Conservation (phyloP, 2,329 filamentous ascomycete species). For the Stachybotrys elegans region DNA sequence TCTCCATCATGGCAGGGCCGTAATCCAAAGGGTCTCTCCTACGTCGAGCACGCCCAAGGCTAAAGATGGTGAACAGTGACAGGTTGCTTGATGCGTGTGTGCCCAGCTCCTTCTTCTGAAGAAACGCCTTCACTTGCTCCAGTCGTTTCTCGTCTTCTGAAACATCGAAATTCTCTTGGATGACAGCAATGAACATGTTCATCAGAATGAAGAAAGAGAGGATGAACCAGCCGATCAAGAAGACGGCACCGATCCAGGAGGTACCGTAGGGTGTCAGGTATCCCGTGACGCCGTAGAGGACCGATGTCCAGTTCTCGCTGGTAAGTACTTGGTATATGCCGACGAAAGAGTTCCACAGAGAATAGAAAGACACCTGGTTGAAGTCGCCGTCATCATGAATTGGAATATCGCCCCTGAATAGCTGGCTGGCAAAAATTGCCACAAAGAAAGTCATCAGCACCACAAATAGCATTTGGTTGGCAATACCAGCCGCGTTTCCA, state of each 20-base stretch:
- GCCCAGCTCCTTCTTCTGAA: slow-evolving; percentile 84
- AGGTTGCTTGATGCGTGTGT: slow-evolving; percentile 63
- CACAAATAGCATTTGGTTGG: slow-evolving; percentile 93
- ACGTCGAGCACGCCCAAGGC: slow-evolving; percentile 53
- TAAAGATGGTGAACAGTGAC: slow-evolving; percentile 66
- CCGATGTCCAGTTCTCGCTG: slow-evolving; percentile 90
- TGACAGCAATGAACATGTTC: slow-evolving; percentile 99
- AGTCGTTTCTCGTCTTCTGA: slow-evolving; percentile 97
- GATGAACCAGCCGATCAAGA: slow-evolving; percentile 94
- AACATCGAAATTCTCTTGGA: slow-evolving; percentile 98
- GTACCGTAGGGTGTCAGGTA: slow-evolving; percentile 62
- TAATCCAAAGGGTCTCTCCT: slow-evolving; percentile 84
- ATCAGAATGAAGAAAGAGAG: slow-evolving; percentile 91
- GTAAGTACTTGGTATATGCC: slow-evolving; percentile 98
- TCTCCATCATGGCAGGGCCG: slow-evolving; percentile 86
- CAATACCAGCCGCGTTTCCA: slow-evolving; percentile 85
- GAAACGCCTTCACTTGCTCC: slow-evolving; percentile 91
- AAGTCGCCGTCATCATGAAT: slow-evolving; percentile 55
- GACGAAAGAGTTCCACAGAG: slow-evolving; percentile 92
- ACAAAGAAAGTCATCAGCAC: slow-evolving; percentile 93
- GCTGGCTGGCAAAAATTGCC: slow-evolving; percentile 86
- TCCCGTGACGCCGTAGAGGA: slow-evolving; percentile 76
- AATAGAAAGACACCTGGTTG: slow-evolving; percentile 72
- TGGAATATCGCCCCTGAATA: slow-evolving; percentile 84
- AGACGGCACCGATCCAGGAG: slow-evolving; percentile 89